Evolutionary conservation across 306 rosid genomes (phyloP).

Genomic region (Crataegus laevigata): DNA sequence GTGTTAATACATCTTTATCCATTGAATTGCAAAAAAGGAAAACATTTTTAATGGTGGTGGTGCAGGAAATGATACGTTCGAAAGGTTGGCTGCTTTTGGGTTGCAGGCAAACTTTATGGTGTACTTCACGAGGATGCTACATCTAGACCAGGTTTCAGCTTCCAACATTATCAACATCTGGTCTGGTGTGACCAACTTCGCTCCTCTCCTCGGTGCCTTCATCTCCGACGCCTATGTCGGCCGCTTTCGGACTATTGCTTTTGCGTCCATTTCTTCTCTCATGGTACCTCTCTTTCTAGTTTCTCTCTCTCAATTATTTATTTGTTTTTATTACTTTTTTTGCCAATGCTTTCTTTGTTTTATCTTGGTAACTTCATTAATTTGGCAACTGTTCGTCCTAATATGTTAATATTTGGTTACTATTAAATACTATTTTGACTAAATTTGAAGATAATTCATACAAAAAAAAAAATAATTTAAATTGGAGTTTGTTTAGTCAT

Average conservation of each 20-base stretch:
- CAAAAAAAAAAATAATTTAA: no score
- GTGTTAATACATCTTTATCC: neutral
- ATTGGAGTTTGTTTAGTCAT: no score
- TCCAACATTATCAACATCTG: conserved; percentile 55
- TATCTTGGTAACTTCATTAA: neutral
- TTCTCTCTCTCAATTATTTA: neutral
- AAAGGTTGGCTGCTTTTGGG: conserved; percentile 68
- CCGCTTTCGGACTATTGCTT: conserved; percentile 68
- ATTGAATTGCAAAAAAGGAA: neutral
- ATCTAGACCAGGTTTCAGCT: conserved; percentile 66
- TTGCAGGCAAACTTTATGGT: conserved; percentile 76
- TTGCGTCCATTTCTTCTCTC: conserved; percentile 43
- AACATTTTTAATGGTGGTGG: neutral
- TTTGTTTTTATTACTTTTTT: neutral
- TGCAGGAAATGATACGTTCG: conserved; percentile 81
- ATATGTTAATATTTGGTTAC: neutral
- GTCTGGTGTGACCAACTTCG: conserved; percentile 51
- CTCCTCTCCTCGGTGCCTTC: conserved; percentile 75
- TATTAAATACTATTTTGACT: neutral
- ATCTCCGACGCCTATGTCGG: conserved; percentile 71
- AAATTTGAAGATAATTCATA: no score
- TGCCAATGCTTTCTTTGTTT: neutral
- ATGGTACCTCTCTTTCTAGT: conserved; percentile 6
- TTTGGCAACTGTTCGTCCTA: neutral
- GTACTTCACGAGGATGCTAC: conserved; percentile 49